A percentile compares a stretch with the other conserved stretches of the same genome.
phyloP scores from a whole-genome alignment of 2,329 filamentous ascomycete species.

The Fusarium fracticaudum region DNA sequence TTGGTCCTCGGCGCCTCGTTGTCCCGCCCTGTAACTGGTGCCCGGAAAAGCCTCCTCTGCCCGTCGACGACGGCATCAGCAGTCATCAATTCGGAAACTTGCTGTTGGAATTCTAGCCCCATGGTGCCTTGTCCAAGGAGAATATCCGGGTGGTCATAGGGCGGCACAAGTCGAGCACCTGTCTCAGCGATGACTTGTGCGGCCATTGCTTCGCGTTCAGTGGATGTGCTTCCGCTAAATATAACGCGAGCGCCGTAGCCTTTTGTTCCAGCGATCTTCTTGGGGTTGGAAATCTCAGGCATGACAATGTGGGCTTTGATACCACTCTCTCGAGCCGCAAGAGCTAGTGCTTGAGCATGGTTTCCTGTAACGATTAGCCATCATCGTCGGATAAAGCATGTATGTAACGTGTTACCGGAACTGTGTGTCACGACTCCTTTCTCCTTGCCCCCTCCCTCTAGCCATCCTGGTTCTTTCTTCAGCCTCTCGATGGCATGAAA shows the following conservation, averaged over 20 bases:
- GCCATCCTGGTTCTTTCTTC: slow-evolving; percentile 68
- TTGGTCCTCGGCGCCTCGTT: slow-evolving; percentile 15
- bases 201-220: slow-evolving; percentile 83
- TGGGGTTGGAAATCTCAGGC: slow-evolving; percentile 84
- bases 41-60: slow-evolving; percentile 26
- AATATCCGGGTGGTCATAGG: slow-evolving; percentile 92
- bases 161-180: slow-evolving; percentile 82
- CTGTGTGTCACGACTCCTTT: slow-evolving; percentile 90
- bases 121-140: slow-evolving; percentile 94
- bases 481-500: slow-evolving; percentile 85
- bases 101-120: slow-evolving; percentile 81
- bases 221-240: slow-evolving; percentile 82
- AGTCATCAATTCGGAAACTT: slow-evolving; percentile 67
- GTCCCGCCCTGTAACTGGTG: slow-evolving; percentile 34
- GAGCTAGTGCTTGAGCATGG: slow-evolving; percentile 90
- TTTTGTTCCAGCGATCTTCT: slow-evolving; percentile 85
- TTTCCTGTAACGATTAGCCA: slow-evolving; percentile 69
- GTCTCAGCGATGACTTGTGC: slow-evolving; percentile 74
- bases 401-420: slow-evolving; percentile 67
- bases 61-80: slow-evolving; percentile 32
- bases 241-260: slow-evolving; percentile 81
- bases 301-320: slow-evolving; percentile 91
- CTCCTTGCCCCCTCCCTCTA: slow-evolving; percentile 65
- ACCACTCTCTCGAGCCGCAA: slow-evolving; percentile 78
- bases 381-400: background rate